These are phyloP conservation scores for Carex parvula DNA, from an alignment of 176 grass and related monocot species.

Conservation along the genomic window DNA sequence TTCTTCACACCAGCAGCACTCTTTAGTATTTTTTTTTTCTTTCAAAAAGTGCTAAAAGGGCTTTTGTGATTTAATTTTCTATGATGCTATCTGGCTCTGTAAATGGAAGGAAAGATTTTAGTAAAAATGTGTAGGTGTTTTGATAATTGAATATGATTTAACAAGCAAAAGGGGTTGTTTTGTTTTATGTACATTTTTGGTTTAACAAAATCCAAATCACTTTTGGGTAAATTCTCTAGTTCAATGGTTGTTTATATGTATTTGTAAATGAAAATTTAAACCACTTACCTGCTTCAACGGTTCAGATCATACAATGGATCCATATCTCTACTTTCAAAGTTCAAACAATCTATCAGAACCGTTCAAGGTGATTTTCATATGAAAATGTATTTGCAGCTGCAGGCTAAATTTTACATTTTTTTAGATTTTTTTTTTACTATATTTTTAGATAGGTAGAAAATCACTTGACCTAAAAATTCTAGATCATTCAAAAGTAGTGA, in stretches of 20 bases:
- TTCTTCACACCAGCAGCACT: conserved; percentile 6
- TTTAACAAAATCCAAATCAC: neutral
- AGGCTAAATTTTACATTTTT: too few species aligned
- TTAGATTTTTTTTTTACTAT: too few species aligned
- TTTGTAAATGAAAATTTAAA: too few species aligned
- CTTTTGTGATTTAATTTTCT: neutral
- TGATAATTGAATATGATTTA: neutral
- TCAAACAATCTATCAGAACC: too few species aligned
- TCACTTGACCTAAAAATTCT: too few species aligned
- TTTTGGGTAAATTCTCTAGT: neutral
- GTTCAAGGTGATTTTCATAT: too few species aligned
- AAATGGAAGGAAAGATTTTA: conserved; percentile 11
- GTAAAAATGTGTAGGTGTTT: neutral
- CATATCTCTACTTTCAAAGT: too few species aligned
- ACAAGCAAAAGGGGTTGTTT: neutral
- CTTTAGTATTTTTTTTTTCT: neutral
- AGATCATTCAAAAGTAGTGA: too few species aligned
- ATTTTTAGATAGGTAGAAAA: too few species aligned
- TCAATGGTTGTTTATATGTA: neutral
- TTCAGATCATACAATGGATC: too few species aligned
- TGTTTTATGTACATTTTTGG: neutral
- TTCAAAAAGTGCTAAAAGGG: neutral
- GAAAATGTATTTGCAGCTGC: too few species aligned
- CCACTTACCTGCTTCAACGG: too few species aligned
- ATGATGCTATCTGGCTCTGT: neutral